phyloP scores from a whole-genome alignment of 1,139 yeast genomes.

The Saccharomyces hybrid region DNA sequence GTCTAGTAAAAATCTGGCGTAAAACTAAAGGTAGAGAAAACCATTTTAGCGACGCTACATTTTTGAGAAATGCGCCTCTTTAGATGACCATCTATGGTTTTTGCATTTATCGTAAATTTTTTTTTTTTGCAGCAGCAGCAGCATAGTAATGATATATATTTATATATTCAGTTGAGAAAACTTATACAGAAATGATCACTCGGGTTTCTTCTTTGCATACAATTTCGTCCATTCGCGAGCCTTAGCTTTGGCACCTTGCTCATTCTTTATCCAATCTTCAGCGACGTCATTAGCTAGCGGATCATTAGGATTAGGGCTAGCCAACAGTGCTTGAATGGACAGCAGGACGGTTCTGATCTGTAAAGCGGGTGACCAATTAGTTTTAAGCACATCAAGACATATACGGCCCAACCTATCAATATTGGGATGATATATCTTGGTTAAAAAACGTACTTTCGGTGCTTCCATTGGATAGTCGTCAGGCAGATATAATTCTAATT shows the following conservation, averaged over 20 bases:
- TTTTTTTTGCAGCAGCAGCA: background rate
- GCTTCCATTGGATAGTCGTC: slow-evolving; percentile 64
- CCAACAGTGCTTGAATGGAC: slow-evolving; percentile 86
- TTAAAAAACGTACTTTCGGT: slow-evolving; percentile 84
- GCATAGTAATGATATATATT: background rate
- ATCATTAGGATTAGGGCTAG: slow-evolving; percentile 97
- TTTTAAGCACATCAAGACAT: slow-evolving; percentile 88
- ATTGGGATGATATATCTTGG: slow-evolving; percentile 93
- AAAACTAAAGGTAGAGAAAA: background rate
- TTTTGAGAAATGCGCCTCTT: background rate
- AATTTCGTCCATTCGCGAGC: slow-evolving; percentile 82
- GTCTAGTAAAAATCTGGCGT: background rate
- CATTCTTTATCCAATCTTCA: slow-evolving; percentile 88
- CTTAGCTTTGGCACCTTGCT: slow-evolving; percentile 65
- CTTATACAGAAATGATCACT: background rate
- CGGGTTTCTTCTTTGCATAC: slow-evolving; percentile 40
- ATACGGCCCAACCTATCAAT: slow-evolving; percentile 92
- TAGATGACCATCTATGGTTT: background rate
- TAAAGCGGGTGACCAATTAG: slow-evolving; percentile 95
- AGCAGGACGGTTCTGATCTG: slow-evolving; percentile 91
- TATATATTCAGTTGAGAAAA: background rate
- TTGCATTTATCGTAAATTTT: background rate
- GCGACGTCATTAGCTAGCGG: slow-evolving; percentile 98
- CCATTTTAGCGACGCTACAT: background rate
- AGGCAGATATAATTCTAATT: slow-evolving; percentile 47